Percentiles rank a stretch among this genome's conserved stretches.
phyloP scores from a whole-genome alignment of 116 monocot species.

The Trichopus zeylanicus region DNA sequence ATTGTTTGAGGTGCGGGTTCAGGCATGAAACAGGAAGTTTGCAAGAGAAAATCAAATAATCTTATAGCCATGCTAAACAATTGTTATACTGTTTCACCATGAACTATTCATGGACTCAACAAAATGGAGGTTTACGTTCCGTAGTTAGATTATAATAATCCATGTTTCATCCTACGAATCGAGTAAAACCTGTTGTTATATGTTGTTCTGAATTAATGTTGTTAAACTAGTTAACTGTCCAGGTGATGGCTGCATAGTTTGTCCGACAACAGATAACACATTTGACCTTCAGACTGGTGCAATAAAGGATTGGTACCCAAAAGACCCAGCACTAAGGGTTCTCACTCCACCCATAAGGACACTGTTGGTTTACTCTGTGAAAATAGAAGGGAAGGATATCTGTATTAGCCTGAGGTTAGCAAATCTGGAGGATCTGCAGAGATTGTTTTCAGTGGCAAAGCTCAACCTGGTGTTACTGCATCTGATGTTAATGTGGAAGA shows the following conservation, averaged over 20 bases:
- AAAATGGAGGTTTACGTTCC: too few species aligned
- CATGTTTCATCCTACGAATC: background rate
- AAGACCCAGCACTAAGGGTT: conserved; percentile 77
- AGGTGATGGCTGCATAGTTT: conserved; percentile 99
- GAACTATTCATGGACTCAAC: too few species aligned
- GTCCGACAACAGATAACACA: conserved; percentile 93
- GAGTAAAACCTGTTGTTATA: too few species aligned
- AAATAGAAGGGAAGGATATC: conserved; percentile 66
- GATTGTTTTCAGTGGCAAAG: conserved; percentile 88
- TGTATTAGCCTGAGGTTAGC: conserved; percentile 50
- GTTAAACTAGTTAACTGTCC: conserved; percentile 14
- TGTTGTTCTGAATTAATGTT: background rate
- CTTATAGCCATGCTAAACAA: too few species aligned
- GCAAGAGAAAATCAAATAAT: too few species aligned
- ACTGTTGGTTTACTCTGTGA: conserved; percentile 67
- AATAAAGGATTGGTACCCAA: conserved; percentile 91
- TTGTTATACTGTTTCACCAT: too few species aligned
- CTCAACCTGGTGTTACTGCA: conserved; percentile 87
- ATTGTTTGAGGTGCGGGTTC: too few species aligned
- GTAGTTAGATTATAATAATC: background rate
- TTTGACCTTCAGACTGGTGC: conserved; percentile 82
- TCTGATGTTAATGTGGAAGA: conserved; percentile 91
- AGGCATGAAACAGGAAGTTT: too few species aligned
- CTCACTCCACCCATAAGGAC: conserved; percentile 77
- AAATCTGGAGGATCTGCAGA: conserved; percentile 63